Percentiles rank a stretch among this genome's conserved stretches.
These are phyloP conservation scores for Candida hungchunana DNA, from an alignment of 805 yeast species.

Conservation along the genomic window DNA sequence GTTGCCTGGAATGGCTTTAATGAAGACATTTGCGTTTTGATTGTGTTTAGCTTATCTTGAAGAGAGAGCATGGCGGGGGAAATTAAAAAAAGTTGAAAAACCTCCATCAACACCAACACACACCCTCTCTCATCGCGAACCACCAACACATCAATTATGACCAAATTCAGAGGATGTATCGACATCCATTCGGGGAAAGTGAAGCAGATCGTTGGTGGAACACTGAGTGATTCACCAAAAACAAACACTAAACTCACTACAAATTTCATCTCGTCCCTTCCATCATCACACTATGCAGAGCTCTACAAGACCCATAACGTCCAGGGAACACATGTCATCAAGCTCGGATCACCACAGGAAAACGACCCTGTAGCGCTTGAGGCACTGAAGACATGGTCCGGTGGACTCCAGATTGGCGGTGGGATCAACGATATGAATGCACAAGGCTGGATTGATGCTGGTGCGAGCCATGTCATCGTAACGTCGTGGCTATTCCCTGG, in stretches of 20 bases:
- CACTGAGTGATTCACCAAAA: constrained; percentile 46
- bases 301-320: constrained; percentile 59
- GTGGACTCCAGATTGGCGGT: constrained; percentile 82
- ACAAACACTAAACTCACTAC: constrained; percentile 44
- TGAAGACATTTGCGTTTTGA: constrained; percentile 90
- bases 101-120: background rate
- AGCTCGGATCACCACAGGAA: constrained; percentile 69
- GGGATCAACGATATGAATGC: constrained; percentile 82
- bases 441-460: constrained; percentile 63
- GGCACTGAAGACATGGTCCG: constrained; percentile 75
- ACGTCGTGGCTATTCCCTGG: constrained; percentile 87
- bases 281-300: constrained; percentile 70
- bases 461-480: constrained; percentile 85
- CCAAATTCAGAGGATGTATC: constrained; percentile 88
- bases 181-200: constrained; percentile 95
- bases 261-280: constrained; percentile 73
- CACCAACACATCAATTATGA: constrained; percentile 45
- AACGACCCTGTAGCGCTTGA: constrained; percentile 80
- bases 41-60: no score
- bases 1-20: constrained; percentile 83
- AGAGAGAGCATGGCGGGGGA: no score
- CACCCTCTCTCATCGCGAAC: background rate
- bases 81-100: no score
- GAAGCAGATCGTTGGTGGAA: constrained; percentile 95
- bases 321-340: constrained; percentile 86